Evolutionary conservation across 495 filamentous ascomycete species (phyloP), one percentile per base, ranked within the genome.

Genomic region (Clohesyomyces aquaticus): DNA sequence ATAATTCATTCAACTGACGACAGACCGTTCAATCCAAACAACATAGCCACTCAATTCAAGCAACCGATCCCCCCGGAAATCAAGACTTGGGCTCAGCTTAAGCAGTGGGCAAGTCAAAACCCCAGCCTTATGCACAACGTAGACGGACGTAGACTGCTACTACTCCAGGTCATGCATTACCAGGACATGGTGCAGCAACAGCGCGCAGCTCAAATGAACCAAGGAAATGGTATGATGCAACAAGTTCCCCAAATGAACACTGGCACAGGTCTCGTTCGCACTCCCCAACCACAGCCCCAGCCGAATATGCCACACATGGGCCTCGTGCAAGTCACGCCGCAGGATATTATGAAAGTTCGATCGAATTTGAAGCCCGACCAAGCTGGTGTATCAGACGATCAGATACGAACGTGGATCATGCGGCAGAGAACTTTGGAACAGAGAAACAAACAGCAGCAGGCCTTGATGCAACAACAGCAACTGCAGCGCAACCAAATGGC

Each of bases 361-460:
- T 38, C 38, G 22, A 22, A 32, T 25, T 23, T 71, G 10, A 19
- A 16, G 1, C 55, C 53, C 2, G 19, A 63, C 12, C 63, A 64
- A 22, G 42, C 26, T 1, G 50, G 22, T 2, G 19, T 45, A 19
- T 25, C 59, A 8, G 68, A 71, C 19, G 64, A 71, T 8, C 54
- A 65, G 29, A 35, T 71, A 1, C 47, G 64, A 4, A 10, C 8
- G 4, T 59, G 60, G n/a, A 46, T 71, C 25, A 47, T 41, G 32
- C 38, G 55, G 11, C 53, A 56, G n/a, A 65, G 56, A 54, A n/a
- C n/a, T n/a, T 1, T 62, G 61, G 50, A 48, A 38, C 16, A 42
- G 41, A 52, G 56, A 23, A 54, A 73, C 58, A 46, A 77, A 75
- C 38, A 73, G 74, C 73, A 77, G 50, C 53, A 53, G 27, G 54